Evolutionary conservation across 345 rosid genomes (phyloP).

Genomic region (Boechera divaricarpa): DNA sequence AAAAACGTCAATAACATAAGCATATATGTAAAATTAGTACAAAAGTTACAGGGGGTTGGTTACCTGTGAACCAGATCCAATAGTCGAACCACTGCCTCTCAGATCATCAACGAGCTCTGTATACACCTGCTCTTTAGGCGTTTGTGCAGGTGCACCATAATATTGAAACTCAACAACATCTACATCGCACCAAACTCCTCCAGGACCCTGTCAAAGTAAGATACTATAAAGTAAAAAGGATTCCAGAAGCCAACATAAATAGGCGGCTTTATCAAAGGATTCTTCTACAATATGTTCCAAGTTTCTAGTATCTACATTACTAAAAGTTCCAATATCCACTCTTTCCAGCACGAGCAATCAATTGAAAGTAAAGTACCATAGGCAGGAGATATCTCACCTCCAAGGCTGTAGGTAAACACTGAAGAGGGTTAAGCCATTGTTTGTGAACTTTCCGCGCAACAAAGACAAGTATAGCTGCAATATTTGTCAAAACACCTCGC

Average conservation of each 20-base stretch:
- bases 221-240: neutral
- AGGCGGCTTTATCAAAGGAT: neutral
- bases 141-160: conserved; percentile 79
- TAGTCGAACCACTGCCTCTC: conserved; percentile 73
- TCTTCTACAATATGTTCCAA: neutral
- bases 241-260: neutral
- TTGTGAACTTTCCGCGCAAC: conserved; percentile 82
- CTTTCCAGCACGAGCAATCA: neutral
- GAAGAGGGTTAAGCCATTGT: conserved; percentile 80
- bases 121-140: conserved; percentile 79
- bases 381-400: conserved; percentile 53
- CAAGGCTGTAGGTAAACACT: conserved; percentile 74
- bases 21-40: neutral
- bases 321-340: neutral
- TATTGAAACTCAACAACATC: conserved; percentile 86
- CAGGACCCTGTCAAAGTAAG: conserved; percentile 65
- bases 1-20: neutral
- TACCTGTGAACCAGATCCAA: conserved; percentile 89
- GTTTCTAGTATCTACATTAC: neutral
- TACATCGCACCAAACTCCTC: conserved; percentile 90
- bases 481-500: conserved; percentile 66
- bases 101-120: conserved; percentile 77
- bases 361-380: neutral
- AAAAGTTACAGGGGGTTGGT: neutral
- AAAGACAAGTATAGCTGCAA: conserved; percentile 77